Evolutionary conservation across 148 eudicot genomes (phyloP).

Genomic region (Vaccinium myrtillus): DNA sequence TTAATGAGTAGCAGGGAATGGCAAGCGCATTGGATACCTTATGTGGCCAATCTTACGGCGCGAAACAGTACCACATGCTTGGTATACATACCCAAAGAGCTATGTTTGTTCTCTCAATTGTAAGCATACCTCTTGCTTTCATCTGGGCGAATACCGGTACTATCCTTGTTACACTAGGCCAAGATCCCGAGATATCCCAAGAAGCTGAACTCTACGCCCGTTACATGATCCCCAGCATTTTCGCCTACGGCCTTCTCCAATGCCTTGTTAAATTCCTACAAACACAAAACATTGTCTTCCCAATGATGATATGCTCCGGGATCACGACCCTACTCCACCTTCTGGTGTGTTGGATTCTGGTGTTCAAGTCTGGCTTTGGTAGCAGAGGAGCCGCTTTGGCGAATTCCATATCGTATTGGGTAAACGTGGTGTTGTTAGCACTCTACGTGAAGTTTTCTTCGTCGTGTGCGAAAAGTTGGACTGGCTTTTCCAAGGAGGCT

Average conservation of each 20-base stretch:
- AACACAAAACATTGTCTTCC: slow-evolving; percentile 57
- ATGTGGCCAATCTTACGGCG: slow-evolving; percentile 71
- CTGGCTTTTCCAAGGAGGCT: slow-evolving; percentile 51
- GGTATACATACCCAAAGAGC: slow-evolving; percentile 68
- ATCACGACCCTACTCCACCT: slow-evolving; percentile 45
- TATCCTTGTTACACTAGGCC: slow-evolving; percentile 53
- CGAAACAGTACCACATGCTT: slow-evolving; percentile 58
- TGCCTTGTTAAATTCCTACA: slow-evolving; percentile 63
- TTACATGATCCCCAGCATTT: slow-evolving; percentile 59
- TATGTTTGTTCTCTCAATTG: slow-evolving; percentile 38
- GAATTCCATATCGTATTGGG: slow-evolving; percentile 58
- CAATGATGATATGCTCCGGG: slow-evolving; percentile 61
- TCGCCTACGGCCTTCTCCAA: slow-evolving; percentile 51
- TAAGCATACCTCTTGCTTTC: slow-evolving; percentile 52
- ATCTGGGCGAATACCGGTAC: slow-evolving; percentile 53
- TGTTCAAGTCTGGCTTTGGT: slow-evolving; percentile 52
- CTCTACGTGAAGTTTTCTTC: slow-evolving; percentile 52
- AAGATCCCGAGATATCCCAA: slow-evolving; percentile 45
- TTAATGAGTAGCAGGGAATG: slow-evolving; percentile 56
- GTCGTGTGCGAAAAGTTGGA: slow-evolving; percentile 52
- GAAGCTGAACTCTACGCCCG: slow-evolving; percentile 48
- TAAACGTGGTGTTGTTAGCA: slow-evolving; percentile 40
- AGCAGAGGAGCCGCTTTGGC: slow-evolving; percentile 66
- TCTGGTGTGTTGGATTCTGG: slow-evolving; percentile 52
- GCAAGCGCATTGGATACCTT: slow-evolving; percentile 66